These are phyloP conservation scores for Eutypella sp. DNA, from an alignment of 2,329 filamentous ascomycete species.

Conservation along the genomic window DNA sequence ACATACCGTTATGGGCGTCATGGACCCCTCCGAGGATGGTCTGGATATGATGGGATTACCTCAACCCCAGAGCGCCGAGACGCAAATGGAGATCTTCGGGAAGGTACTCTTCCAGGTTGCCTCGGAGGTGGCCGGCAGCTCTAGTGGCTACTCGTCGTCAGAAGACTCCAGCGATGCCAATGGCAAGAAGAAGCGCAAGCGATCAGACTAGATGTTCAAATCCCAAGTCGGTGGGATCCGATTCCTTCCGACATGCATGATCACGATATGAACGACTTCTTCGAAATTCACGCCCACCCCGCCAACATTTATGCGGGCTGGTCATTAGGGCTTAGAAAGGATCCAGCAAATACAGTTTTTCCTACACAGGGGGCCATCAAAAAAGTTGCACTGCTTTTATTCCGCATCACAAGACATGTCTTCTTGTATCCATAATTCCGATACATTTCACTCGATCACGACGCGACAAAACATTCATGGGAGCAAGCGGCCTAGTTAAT, in stretches of 20 bases:
- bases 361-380: slow-evolving; percentile 11
- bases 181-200: slow-evolving; percentile 75
- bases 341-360: slow-evolving; percentile 10
- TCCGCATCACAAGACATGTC: slow-evolving; percentile 28
- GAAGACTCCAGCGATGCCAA: slow-evolving; percentile 40
- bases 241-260: slow-evolving; percentile 28
- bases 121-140: slow-evolving; percentile 64
- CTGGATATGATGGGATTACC: slow-evolving; percentile 52
- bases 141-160: slow-evolving; percentile 53
- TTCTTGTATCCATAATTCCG: slow-evolving; percentile 41
- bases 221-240: background rate
- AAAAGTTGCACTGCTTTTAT: slow-evolving; percentile 34
- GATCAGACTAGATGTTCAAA: slow-evolving; percentile 50
- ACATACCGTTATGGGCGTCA: slow-evolving; percentile 84
- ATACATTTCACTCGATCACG: slow-evolving; percentile 29
- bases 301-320: slow-evolving; percentile 25
- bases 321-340: slow-evolving; percentile 23
- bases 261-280: slow-evolving; percentile 39
- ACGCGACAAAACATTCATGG: slow-evolving; percentile 22
- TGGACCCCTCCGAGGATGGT: slow-evolving; percentile 62
- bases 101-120: slow-evolving; percentile 79
- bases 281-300: slow-evolving; percentile 25
- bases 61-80: too few species aligned
- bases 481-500: slow-evolving; percentile 13
- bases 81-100: too few species aligned